These are phyloP conservation scores for Drosera spatulata DNA, from an alignment of 179 eudicot genomes.

Conservation along the genomic window DNA sequence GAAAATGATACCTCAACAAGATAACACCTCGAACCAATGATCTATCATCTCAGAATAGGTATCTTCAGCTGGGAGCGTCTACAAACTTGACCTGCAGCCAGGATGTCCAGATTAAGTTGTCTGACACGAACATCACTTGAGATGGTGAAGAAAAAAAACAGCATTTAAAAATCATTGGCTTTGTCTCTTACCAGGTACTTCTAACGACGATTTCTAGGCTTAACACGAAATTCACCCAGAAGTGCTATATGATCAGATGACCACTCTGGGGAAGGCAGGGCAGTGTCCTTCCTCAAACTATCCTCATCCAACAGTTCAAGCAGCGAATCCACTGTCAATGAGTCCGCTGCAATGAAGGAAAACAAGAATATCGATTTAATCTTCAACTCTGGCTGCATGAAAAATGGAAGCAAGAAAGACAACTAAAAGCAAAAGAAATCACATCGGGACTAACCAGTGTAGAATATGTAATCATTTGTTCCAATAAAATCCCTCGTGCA, in stretches of 20 bases:
- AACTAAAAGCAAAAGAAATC: background rate
- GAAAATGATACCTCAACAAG: conserved; percentile 15
- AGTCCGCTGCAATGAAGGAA: conserved; percentile 60
- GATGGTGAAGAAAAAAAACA: no score
- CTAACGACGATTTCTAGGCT: conserved; percentile 74
- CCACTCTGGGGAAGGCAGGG: conserved; percentile 99
- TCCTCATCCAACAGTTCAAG: background rate
- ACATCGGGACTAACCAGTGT: conserved; percentile 48
- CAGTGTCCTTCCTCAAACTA: conserved; percentile 77
- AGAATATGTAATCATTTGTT: conserved; percentile 86
- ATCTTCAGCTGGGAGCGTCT: background rate
- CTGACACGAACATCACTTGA: no score
- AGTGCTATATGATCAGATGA: conserved; percentile 99
- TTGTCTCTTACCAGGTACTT: background rate
- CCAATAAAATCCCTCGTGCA: conserved; percentile 95
- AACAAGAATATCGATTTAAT: background rate
- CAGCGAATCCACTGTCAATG: conserved; percentile 86
- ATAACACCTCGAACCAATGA: conserved; percentile 15
- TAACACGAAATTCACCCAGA: conserved; percentile 91
- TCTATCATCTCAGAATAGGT: conserved; percentile 26
- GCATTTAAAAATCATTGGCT: background rate
- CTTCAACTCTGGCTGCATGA: background rate
- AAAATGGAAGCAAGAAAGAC: background rate
- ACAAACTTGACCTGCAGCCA: no score
- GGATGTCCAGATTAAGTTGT: no score